These are phyloP conservation scores for Agaricus blazei DNA, from an alignment of 768 basidiomycete species.

Conservation along the genomic window DNA sequence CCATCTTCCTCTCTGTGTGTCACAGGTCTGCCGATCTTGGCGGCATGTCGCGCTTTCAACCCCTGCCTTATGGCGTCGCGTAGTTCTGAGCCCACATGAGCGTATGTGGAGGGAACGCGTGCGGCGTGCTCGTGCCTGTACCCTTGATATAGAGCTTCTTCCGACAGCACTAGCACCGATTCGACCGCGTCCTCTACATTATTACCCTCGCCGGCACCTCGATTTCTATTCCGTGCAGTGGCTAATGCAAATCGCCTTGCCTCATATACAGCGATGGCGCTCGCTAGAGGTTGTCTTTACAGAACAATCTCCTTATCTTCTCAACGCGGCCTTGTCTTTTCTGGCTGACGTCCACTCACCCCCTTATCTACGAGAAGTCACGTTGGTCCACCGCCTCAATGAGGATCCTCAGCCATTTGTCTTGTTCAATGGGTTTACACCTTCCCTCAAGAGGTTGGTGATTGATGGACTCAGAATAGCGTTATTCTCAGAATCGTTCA, in stretches of 20 bases:
- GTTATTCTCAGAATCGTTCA: constrained; percentile 60
- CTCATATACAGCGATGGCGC: constrained; percentile 52
- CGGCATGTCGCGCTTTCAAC: constrained; percentile 55
- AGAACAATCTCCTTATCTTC: constrained; percentile 57
- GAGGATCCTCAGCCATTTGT: constrained; percentile 65
- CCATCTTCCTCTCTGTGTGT: constrained; percentile 56
- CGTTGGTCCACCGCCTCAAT: constrained; percentile 55
- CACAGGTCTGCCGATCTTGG: constrained; percentile 68
- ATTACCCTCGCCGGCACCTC: constrained; percentile 19
- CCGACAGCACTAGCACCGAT: constrained; percentile 24
- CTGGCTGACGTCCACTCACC: constrained; percentile 42
- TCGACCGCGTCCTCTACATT: constrained; percentile 21
- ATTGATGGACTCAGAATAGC: constrained; percentile 60
- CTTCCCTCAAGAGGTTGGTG: constrained; percentile 47
- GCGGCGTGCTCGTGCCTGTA: constrained; percentile 51
- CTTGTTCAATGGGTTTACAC: constrained; percentile 59
- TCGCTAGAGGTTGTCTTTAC: constrained; percentile 56
- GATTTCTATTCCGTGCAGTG: constrained; percentile 48
- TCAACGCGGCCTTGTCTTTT: constrained; percentile 56
- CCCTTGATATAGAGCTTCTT: constrained; percentile 54
- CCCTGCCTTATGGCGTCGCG: constrained; percentile 59
- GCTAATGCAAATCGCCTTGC: constrained; percentile 54
- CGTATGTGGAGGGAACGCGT: constrained; percentile 63
- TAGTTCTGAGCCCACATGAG: constrained; percentile 43
- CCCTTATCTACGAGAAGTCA: constrained; percentile 14